These are phyloP conservation scores for Podosphaera aphanis DNA, from an alignment of 2,329 filamentous ascomycete genomes.

Conservation along the genomic window DNA sequence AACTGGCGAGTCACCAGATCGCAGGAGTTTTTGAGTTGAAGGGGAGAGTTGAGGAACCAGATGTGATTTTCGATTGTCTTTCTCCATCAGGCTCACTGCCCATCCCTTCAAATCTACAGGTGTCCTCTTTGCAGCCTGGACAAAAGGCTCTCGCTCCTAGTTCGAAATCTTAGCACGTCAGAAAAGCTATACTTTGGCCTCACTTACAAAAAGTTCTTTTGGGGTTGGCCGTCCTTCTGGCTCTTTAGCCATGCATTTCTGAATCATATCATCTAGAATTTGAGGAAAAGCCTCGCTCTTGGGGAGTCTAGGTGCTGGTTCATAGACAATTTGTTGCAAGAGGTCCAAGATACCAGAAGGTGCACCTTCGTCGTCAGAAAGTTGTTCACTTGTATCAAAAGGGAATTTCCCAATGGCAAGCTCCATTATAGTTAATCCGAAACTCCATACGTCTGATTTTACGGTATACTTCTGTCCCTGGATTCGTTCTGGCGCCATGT, in stretches of 20 bases:
- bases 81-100: slow-evolving; percentile 84
- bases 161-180: slow-evolving; percentile 3
- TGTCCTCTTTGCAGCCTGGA: slow-evolving; percentile 88
- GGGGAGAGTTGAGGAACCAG: slow-evolving; percentile 61
- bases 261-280: slow-evolving; percentile 90
- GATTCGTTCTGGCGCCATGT: slow-evolving; percentile 97
- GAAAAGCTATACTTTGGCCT: slow-evolving; percentile 4
- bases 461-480: slow-evolving; percentile 94
- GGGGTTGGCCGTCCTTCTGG: slow-evolving; percentile 78
- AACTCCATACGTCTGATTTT: slow-evolving; percentile 97
- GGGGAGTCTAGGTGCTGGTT: slow-evolving; percentile 75
- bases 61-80: slow-evolving; percentile 87
- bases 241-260: slow-evolving; percentile 80
- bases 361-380: slow-evolving; percentile 51
- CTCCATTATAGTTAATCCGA: slow-evolving; percentile 87
- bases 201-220: slow-evolving; percentile 66
- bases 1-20: slow-evolving; percentile 35
- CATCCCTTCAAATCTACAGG: slow-evolving; percentile 84
- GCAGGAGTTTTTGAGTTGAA: slow-evolving; percentile 51
- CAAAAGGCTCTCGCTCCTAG: slow-evolving; percentile 77
- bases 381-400: slow-evolving; percentile 52
- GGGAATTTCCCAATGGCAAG: slow-evolving; percentile 93
- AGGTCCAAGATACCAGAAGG: slow-evolving; percentile 91
- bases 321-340: slow-evolving; percentile 89
- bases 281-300: slow-evolving; percentile 94